Base-by-base conservation (phyloP, 2,329 filamentous ascomycete genomes). In the Scedosporium aurantiacum region DNA sequence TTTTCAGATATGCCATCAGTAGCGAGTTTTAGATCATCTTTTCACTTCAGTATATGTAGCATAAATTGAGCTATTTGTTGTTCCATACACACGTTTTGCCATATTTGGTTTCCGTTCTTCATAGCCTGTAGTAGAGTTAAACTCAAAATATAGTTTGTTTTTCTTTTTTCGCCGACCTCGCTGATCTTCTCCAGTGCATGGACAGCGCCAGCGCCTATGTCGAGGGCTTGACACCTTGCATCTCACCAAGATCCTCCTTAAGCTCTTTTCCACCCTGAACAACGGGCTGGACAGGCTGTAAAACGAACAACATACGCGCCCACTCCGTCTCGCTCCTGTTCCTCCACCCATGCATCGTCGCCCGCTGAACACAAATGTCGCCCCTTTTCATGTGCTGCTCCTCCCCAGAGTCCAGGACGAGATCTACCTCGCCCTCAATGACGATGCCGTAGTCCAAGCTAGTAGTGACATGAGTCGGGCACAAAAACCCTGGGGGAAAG, bases 311-410 rank as follows among this genome's bases (percentile, higher is more conserved):
- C 28, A 60, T 43, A 23, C 50, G 50, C 18, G 50, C 50, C 79
- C 79, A 81, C 57, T 76, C 74, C 14, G 74, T 78, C 56, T 69
- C 64, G 63, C 74, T 78, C 16, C 71, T 68, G 62, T 83, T 83
- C 57, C 72, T 68, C 81, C 80, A 83, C 27, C 75, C 75, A 68
- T 84, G 82, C 71, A 78, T 79, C 2, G 81, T 82, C 1, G 75
- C 80, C 47, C 82, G 72, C 69, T 84, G 81, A 21, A 84, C 77
- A 8, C 77, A 77, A n/a, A 83, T 70, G 66, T 84, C 81, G 2
- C 82, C 82, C 10, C 74, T 71, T 56, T 72, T 70, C 74, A 84
- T 71, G 25, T 72, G 62, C 54, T 73, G 72, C 57, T 68, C 72
- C 61, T 78, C 79, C 1, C 81, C 80, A n/a, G 76, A 76, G 63